Evolutionary conservation across 2,329 filamentous ascomycete genomes (phyloP).

Genomic region (Colletotrichum karsti): DNA sequence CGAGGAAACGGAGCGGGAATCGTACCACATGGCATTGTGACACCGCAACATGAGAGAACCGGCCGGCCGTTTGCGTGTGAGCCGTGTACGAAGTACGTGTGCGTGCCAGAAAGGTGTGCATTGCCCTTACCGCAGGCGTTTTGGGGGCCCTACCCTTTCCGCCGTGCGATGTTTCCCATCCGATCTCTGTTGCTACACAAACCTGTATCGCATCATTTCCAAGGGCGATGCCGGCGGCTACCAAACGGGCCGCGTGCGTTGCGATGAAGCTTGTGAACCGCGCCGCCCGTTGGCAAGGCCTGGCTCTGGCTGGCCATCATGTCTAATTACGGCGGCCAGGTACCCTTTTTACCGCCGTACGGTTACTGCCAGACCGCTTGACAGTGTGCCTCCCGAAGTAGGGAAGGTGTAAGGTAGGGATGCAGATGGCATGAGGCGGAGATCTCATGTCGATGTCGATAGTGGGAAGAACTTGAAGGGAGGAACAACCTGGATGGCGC

Average conservation of each 20-base stretch:
- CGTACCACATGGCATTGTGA: constrained; percentile 21
- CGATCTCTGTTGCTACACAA: not conserved
- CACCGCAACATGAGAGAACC: not conserved
- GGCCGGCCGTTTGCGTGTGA: not conserved
- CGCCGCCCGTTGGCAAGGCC: not conserved
- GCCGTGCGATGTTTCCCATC: not conserved
- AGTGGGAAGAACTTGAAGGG: not conserved
- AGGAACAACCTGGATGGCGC: constrained; percentile 5
- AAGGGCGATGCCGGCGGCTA: not conserved
- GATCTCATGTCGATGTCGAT: too few species aligned
- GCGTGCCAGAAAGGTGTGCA: too few species aligned
- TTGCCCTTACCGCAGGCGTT: too few species aligned
- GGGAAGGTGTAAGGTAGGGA: not conserved
- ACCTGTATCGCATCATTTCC: not conserved
- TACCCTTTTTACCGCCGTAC: not conserved
- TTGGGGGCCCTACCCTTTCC: too few species aligned
- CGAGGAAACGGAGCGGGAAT: not conserved
- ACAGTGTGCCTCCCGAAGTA: too few species aligned
- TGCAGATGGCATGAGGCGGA: not conserved
- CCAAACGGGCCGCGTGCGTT: not conserved
- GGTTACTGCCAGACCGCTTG: not conserved
- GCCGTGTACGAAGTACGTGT: not conserved
- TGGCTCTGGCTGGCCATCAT: not conserved
- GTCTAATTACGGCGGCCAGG: too few species aligned
- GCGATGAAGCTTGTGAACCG: not conserved